Percentiles rank a stretch among this genome's conserved stretches.
Conservation (phyloP, 2,329 filamentous ascomycete genomes). For the Aciculosporium take region DNA sequence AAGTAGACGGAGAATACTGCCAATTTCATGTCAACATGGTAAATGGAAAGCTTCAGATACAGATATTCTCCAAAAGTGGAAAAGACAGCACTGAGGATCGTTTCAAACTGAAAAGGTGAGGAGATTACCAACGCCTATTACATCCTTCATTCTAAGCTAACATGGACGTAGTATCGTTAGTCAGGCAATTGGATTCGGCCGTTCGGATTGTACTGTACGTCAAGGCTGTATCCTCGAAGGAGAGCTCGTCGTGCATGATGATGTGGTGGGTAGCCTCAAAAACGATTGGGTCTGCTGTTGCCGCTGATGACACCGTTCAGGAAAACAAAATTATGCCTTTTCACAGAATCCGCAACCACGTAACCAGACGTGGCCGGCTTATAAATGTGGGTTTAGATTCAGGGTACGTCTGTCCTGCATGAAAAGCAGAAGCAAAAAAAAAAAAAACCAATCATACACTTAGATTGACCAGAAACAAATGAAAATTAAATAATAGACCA, state of each 20-base stretch:
- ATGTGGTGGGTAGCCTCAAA: slow-evolving; percentile 27
- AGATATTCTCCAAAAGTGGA: slow-evolving; percentile 84
- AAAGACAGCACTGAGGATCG: slow-evolving; percentile 75
- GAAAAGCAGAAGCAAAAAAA: neutral
- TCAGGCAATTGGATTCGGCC: slow-evolving; percentile 48
- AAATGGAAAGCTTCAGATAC: slow-evolving; percentile 41
- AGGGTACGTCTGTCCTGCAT: slow-evolving; percentile 31
- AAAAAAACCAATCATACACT: neutral
- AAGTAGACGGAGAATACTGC: slow-evolving; percentile 82
- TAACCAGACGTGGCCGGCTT: slow-evolving; percentile 56
- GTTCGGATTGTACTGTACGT: slow-evolving; percentile 41
- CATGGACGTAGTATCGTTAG: slow-evolving; percentile 35
- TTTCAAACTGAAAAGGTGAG: slow-evolving; percentile 39
- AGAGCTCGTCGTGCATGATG: slow-evolving; percentile 67
- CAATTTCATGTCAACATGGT: slow-evolving; percentile 68
- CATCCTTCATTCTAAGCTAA: slow-evolving; percentile 6
- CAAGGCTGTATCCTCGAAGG: slow-evolving; percentile 66
- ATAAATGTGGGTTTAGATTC: slow-evolving; percentile 57
- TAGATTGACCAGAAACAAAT: slow-evolving; percentile 10
- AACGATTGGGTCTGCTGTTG: neutral
- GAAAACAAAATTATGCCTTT: slow-evolving; percentile 56
- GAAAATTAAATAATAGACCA: slow-evolving; percentile 19
- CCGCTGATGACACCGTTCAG: slow-evolving; percentile 17
- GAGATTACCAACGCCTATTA: neutral
- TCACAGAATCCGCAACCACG: slow-evolving; percentile 68